phyloP scores from a whole-genome alignment of 768 basidiomycete genomes.

The Rhodosporidiobolus odoratus region DNA sequence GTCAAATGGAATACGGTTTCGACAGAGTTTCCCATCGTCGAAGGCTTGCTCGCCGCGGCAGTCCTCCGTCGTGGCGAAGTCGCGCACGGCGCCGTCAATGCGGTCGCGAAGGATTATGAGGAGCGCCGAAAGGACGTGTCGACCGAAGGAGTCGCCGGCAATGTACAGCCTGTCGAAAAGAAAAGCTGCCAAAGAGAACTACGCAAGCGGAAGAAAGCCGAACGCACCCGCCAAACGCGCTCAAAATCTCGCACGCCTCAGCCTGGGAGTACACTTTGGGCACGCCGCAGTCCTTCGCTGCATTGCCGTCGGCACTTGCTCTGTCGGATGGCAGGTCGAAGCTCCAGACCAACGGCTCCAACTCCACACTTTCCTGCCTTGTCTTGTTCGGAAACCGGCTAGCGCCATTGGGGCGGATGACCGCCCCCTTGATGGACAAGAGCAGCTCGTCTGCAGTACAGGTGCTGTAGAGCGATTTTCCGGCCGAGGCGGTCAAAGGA shows the following conservation, averaged over 20 bases:
- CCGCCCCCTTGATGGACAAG: background rate
- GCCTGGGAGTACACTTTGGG: background rate
- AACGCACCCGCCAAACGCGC: background rate
- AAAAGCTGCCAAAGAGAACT: background rate
- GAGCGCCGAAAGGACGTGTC: background rate
- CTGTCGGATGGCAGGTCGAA: no score
- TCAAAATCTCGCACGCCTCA: constrained; percentile 1
- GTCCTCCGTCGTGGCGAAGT: background rate
- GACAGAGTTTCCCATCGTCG: no score
- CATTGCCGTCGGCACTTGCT: no score
- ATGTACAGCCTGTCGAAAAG: background rate
- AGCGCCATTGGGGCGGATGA: background rate
- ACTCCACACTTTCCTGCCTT: background rate
- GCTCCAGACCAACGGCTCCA: no score
- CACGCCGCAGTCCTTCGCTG: no score
- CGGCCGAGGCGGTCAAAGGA: background rate
- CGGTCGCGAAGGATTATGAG: constrained; percentile 2
- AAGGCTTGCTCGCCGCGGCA: no score
- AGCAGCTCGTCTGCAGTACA: background rate
- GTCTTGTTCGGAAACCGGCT: background rate
- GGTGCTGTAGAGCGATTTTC: background rate
- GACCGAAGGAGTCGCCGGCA: constrained; percentile 1
- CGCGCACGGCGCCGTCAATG: background rate
- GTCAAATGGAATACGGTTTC: no score
- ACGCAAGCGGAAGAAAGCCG: background rate